Evolutionary conservation across 2,329 filamentous ascomycete genomes (phyloP).

Genomic region (Alternaria longipes): DNA sequence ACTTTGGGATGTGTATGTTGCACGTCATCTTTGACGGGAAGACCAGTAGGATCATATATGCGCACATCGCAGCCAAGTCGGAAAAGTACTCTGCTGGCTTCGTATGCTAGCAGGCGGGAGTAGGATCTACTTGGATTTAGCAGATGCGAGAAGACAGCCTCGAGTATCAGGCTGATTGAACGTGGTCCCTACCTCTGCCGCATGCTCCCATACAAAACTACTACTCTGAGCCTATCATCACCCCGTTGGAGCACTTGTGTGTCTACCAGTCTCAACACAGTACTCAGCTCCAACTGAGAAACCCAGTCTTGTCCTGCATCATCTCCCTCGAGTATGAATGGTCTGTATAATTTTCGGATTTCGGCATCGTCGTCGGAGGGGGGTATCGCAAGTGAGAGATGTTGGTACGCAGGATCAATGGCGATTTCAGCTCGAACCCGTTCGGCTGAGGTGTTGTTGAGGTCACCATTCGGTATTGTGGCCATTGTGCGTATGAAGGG

Average conservation of each 20-base stretch:
- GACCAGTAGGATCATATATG: conserved; percentile 65
- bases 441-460: conserved; percentile 38
- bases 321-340: conserved; percentile 61
- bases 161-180: not conserved
- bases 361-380: conserved; percentile 58
- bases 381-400: conserved; percentile 55
- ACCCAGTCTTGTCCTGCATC: conserved; percentile 63
- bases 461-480: conserved; percentile 29
- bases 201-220: conserved; percentile 70
- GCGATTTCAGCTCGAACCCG: conserved; percentile 22
- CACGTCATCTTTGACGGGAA: conserved; percentile 71
- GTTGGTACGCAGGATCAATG: conserved; percentile 24
- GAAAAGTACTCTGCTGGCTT: conserved; percentile 68
- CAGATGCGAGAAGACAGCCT: fast-evolving
- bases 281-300: conserved; percentile 63
- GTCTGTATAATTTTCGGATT: conserved; percentile 63
- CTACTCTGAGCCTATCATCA: conserved; percentile 60
- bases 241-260: conserved; percentile 53
- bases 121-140: conserved; percentile 60
- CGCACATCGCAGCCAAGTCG: conserved; percentile 73
- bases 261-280: conserved; percentile 61
- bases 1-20: conserved; percentile 68
- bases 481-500: not conserved
- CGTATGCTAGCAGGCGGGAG: conserved; percentile 67
- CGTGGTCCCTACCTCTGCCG: conserved; percentile 48